Evolutionary conservation across 2,329 filamentous ascomycete genomes (phyloP), one percentile per base, ranked within the genome.

Genomic region (Zarea fungicola): DNA sequence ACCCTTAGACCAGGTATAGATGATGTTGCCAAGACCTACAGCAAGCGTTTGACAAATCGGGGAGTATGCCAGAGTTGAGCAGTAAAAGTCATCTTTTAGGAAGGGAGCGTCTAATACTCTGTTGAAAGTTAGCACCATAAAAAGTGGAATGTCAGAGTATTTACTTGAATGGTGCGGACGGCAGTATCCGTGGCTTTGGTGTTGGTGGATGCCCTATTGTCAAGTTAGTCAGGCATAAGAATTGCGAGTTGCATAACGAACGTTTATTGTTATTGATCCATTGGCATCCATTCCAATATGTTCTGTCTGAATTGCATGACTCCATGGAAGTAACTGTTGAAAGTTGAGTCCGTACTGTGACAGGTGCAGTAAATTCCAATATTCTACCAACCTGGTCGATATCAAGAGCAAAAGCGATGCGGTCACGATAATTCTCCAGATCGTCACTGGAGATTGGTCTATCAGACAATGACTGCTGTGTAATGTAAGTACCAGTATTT

Each of bases 71-170:
- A 99, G 75, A 3, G 91, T 77, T 0, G 91, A 93, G 68, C 90
- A 96, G 64, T 99, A 99, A 64, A 91, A 99, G 65, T 99, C 92
- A 59, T 97, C 90, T 49, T 89, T 83, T n/a, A 97, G 74, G 44
- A 83, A 81, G 3, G 91, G 90, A 8, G 92, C 92, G 68, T 96
- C 89, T 5, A 99, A 76, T 6, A 96, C 87, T 69, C 83, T 86
- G 54, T 13, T 4, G 36, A 47, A 5, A 11, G 26, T 51, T 31
- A 51, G 48, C 16, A 19, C 22, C 3, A 8, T n/a, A 35, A 2
- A 13, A 31, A 19, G 18, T 5, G 4, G 8, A 2, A n/a, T n/a
- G 10, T 9, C 18, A 9, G 6, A 19, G 11, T 42, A 70, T 77
- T 64, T 73, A 85, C 83, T 87, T 87, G 70, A 95, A 95, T 5